These are phyloP conservation scores for Yamadazyma laniorum DNA, from an alignment of 805 yeast species.

Conservation along the genomic window DNA sequence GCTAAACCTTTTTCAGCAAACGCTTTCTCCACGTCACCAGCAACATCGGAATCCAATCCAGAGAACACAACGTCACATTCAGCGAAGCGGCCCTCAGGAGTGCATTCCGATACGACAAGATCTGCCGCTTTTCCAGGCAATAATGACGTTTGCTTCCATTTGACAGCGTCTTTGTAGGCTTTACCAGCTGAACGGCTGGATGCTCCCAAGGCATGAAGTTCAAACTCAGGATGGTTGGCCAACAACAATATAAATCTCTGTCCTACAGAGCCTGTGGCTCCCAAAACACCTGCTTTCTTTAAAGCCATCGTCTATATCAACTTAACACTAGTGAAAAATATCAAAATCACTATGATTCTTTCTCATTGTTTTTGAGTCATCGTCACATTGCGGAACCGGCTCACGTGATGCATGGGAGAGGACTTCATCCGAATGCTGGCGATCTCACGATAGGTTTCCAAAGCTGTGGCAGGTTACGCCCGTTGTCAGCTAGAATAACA, in stretches of 20 bases:
- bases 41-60: conserved; percentile 89
- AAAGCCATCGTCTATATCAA: not conserved
- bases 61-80: conserved; percentile 94
- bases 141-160: conserved; percentile 89
- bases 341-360: no score
- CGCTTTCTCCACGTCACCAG: conserved; percentile 87
- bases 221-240: conserved; percentile 86
- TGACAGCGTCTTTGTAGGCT: conserved; percentile 76
- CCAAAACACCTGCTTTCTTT: conserved; percentile 79
- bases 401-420: not conserved
- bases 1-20: conserved; percentile 79
- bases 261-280: conserved; percentile 98
- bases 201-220: conserved; percentile 84
- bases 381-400: conserved; percentile 1
- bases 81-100: conserved; percentile 63
- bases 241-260: conserved; percentile 88
- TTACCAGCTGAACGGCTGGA: conserved; percentile 93
- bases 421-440: no score
- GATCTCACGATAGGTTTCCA: no score
- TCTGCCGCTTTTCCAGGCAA: conserved; percentile 68
- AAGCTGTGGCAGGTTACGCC: no score
- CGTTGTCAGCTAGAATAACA: no score
- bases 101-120: conserved; percentile 75
- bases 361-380: conserved; percentile 3
- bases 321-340: no score